Conservation (phyloP, 1,139 yeast species). For the Arxiozyma telluris region DNA sequence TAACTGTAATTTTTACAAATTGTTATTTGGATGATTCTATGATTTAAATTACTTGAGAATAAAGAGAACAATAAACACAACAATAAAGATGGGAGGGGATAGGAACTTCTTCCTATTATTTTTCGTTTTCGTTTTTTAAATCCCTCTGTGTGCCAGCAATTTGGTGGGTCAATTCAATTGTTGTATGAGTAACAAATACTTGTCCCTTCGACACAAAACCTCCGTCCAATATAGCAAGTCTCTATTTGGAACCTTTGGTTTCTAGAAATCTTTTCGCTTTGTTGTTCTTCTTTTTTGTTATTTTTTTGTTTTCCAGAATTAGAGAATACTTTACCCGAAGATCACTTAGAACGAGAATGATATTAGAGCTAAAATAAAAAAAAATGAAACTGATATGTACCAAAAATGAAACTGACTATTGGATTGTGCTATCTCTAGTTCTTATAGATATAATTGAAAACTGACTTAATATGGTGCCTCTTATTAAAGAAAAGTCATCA, state of each 20-base stretch:
- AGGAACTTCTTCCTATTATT: too few relatives aligned
- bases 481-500: neutral
- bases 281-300: neutral
- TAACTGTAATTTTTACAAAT: conserved; percentile 5
- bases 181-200: neutral
- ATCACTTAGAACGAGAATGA: neutral
- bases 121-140: neutral
- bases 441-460: too few relatives aligned
- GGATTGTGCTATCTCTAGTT: too few relatives aligned
- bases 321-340: neutral
- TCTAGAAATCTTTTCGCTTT: too few relatives aligned
- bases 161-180: neutral
- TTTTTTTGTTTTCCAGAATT: neutral
- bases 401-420: too few relatives aligned
- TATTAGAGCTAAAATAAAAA: too few relatives aligned
- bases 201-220: too few relatives aligned
- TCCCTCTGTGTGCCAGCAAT: neutral
- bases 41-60: too few relatives aligned
- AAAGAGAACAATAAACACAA: neutral
- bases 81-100: neutral
- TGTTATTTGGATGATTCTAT: neutral
- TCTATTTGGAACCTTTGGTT: neutral
- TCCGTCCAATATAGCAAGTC: neutral
- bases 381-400: too few relatives aligned
- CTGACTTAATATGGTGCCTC: neutral